These are phyloP conservation scores for Boletus pseudo-olivaceus DNA, from an alignment of 768 basidiomycete species.

Conservation along the genomic window DNA sequence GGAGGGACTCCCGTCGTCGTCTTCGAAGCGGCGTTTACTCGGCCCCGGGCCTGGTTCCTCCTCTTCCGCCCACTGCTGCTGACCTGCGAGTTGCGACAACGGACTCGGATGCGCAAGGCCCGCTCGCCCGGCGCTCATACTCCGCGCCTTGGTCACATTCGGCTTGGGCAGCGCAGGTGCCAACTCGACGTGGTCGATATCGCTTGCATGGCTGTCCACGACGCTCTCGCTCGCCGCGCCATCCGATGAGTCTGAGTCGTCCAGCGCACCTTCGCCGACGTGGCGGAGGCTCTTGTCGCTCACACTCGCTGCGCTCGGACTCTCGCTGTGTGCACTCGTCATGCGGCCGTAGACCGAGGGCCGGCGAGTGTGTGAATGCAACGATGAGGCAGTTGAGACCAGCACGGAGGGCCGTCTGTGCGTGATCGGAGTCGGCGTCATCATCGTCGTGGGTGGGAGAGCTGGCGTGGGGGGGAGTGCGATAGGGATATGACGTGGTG, in stretches of 20 bases:
- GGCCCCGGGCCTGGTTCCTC: constrained; percentile 27
- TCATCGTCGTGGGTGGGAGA: constrained; percentile 30
- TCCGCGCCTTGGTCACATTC: constrained; percentile 38
- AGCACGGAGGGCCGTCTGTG: constrained; percentile 39
- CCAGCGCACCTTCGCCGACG: constrained; percentile 73
- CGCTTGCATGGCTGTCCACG: constrained; percentile 22
- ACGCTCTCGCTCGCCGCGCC: constrained; percentile 18
- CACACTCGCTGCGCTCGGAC: constrained; percentile 31
- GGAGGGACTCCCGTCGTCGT: constrained; percentile 52
- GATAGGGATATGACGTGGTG: constrained; percentile 44
- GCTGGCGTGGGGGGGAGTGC: constrained; percentile 31
- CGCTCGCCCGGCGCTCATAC: constrained; percentile 19
- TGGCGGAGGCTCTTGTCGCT: constrained; percentile 53
- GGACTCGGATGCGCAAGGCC: constrained; percentile 57
- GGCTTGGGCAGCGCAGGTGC: constrained; percentile 16
- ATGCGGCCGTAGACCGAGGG: constrained; percentile 43
- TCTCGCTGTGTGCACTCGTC: constrained; percentile 28
- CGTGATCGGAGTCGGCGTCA: constrained; percentile 47
- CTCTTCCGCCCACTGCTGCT: constrained; percentile 53
- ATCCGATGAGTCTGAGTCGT: constrained; percentile 70
- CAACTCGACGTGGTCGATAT: constrained; percentile 33
- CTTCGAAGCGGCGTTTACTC: constrained; percentile 35
- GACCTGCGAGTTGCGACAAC: constrained; percentile 54
- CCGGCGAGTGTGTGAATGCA: constrained; percentile 29
- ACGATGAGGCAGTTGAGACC: constrained; percentile 35